These are phyloP conservation scores for Amanita exitialis DNA, from an alignment of 768 basidiomycete species.

Conservation along the genomic window DNA sequence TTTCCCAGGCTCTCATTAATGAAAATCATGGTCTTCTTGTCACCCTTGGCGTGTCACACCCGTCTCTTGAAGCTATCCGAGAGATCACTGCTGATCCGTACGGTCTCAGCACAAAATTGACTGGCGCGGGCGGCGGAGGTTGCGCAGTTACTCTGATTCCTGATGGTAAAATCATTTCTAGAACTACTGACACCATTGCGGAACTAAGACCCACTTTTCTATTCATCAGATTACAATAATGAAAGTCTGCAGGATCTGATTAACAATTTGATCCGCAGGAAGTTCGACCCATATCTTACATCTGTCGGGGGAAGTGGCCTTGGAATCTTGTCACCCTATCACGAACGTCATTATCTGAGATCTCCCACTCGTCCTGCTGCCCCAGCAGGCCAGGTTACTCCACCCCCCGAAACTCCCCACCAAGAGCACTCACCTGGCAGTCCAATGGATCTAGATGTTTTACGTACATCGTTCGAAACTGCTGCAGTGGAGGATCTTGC, in stretches of 20 bases:
- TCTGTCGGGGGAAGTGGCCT: conserved; percentile 90
- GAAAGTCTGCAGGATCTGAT: conserved; percentile 49
- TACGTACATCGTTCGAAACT: conserved; percentile 35
- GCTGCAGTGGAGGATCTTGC: conserved; percentile 31
- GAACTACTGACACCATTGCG: conserved; percentile 1
- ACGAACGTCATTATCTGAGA: conserved; percentile 28
- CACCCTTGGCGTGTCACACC: conserved; percentile 85
- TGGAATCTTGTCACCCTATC: conserved; percentile 67
- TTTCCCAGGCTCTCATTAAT: conserved; percentile 59
- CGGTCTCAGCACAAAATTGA: conserved; percentile 82
- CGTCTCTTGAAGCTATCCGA: conserved; percentile 74
- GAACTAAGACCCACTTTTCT: conserved; percentile 6
- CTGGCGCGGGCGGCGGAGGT: conserved; percentile 97
- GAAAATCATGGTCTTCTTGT: conserved; percentile 87
- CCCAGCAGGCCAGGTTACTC: conserved; percentile 32
- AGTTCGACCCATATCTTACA: conserved; percentile 81
- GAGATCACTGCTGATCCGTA: conserved; percentile 60
- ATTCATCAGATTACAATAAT: conserved; percentile 58
- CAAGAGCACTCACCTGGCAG: conserved; percentile 13
- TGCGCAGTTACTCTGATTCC: conserved; percentile 94
- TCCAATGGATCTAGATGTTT: conserved; percentile 16
- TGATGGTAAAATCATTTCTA: conserved; percentile 51
- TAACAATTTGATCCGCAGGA: conserved; percentile 44
- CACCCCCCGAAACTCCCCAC: conserved; percentile 25
- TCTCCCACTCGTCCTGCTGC: conserved; percentile 12